Percentiles rank a stretch among this genome's conserved stretches.
Evolutionary conservation across 805 yeast genomes (phyloP).

Genomic region (Nakazawaea ambrosiae): DNA sequence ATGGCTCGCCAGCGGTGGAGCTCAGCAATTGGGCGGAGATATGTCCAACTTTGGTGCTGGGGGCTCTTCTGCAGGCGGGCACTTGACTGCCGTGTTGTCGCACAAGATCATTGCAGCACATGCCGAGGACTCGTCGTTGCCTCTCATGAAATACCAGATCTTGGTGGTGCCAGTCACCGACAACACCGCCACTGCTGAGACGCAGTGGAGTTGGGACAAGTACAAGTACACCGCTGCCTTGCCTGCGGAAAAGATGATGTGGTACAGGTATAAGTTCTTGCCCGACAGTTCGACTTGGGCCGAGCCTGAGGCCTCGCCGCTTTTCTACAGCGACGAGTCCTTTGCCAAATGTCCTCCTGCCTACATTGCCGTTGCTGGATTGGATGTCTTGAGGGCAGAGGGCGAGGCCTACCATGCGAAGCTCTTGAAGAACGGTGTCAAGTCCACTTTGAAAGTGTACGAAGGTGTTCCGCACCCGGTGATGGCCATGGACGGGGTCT

Average conservation of each 20-base stretch:
- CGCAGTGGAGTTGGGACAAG: constrained; percentile 30
- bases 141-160: constrained; percentile 31
- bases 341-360: constrained; percentile 34
- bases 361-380: constrained; percentile 33
- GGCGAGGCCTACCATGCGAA: constrained; percentile 35
- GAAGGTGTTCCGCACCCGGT: constrained; percentile 41
- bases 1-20: constrained; percentile 20
- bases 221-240: constrained; percentile 33
- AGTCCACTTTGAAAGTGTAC: constrained; percentile 27
- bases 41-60: constrained; percentile 29
- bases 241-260: constrained; percentile 37
- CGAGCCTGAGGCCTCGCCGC: constrained; percentile 30
- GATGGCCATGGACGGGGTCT: constrained; percentile 35
- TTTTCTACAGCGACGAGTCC: constrained; percentile 31
- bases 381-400: constrained; percentile 38
- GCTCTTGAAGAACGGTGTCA: constrained; percentile 28
- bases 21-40: constrained; percentile 20
- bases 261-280: constrained; percentile 35
- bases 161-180: constrained; percentile 39
- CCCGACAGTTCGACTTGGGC: constrained; percentile 30
- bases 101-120: constrained; percentile 23
- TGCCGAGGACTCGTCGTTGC: constrained; percentile 23
- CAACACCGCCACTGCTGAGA: constrained; percentile 30
- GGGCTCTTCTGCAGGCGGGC: constrained; percentile 43
- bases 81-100: constrained; percentile 24